phyloP scores from a whole-genome alignment of 2,329 filamentous ascomycete genomes.

The Pezicula neosporulosa region DNA sequence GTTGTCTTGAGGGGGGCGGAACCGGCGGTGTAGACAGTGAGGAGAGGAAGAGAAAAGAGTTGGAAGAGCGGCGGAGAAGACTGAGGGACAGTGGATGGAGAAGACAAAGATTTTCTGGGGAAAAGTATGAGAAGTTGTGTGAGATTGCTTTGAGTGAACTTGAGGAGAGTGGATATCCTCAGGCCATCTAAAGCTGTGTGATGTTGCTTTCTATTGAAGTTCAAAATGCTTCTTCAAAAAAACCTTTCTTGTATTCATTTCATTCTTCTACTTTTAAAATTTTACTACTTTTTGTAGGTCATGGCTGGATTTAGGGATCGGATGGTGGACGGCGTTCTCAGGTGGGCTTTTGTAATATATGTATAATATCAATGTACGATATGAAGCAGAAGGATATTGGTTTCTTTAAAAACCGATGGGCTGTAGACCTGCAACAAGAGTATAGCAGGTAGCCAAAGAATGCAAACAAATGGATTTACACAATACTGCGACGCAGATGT shows the following conservation, averaged over 20 bases:
- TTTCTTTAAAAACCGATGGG: too few species aligned
- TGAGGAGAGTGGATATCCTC: not conserved
- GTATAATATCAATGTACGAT: too few species aligned
- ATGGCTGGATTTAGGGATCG: too few species aligned
- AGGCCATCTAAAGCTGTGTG: not conserved
- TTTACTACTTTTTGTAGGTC: too few species aligned
- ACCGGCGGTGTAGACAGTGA: constrained; percentile 1
- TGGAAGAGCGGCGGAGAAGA: constrained; percentile 13
- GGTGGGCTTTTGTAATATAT: too few species aligned
- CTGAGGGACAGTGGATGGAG: constrained; percentile 17
- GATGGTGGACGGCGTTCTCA: too few species aligned
- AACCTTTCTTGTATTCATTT: not conserved
- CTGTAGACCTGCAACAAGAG: too few species aligned
- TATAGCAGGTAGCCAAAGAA: too few species aligned
- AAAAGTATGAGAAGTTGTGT: constrained; percentile 21
- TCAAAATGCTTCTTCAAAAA: not conserved
- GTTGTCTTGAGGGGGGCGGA: not conserved
- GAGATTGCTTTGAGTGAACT: constrained; percentile 20
- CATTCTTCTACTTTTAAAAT: not conserved
- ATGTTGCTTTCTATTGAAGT: too few species aligned
- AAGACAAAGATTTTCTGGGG: constrained; percentile 19
- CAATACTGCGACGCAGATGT: too few species aligned
- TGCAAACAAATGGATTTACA: too few species aligned
- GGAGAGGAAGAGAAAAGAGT: constrained; percentile 11
- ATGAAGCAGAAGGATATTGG: too few species aligned